Base-by-base conservation (phyloP, 148 eudicot species). In the Heliosperma pusillum region DNA sequence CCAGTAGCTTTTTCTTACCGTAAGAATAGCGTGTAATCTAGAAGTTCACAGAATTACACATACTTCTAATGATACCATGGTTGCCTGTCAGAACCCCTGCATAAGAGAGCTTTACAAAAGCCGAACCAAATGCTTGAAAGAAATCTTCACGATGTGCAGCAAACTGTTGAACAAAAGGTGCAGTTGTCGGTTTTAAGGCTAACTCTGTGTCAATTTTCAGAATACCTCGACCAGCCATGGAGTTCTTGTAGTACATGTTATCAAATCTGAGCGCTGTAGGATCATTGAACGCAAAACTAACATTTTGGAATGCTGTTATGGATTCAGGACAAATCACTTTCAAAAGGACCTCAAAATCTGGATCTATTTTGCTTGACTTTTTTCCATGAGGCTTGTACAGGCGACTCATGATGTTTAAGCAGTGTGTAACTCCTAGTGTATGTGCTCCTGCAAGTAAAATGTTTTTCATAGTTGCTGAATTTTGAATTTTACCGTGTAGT, bases 361-460 rank as follows among this genome's bases (percentile, higher is more conserved):
- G 73, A 73, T 80, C 69, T 33, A 66, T 71, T 40, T 71, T 26
- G 56, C 72, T 26, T 11, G 33, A 19, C 55, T 36, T 40, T 42
- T 30, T 61, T 1, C 40, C 47, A 19, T 65, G 60, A 56, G 83
- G 76, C 25, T 15, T 64, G 61, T 80, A 71, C 50, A 80, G 60
- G 29, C 83, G 83, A 30, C 66, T 71, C 75, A 80, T 30, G 26
- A 80, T 47, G 73, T 65, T 76, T 66, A 80, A 4, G 69, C 83
- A 80, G 66, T 80, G 83, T 58, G 79, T 80, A 58, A 80, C 50
- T 70, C 83, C 83, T 65, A 80, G 57, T 56, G 83, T 80, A 56
- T 80, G 83, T 21, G 79, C 61, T 68, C 83, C 83, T 80, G 75
- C 58, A 80, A 69, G 55, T 29, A 75, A 64, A 75, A 42, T 57